phyloP scores from a whole-genome alignment of 305 asterid species.

The Fraxinus sp. region DNA sequence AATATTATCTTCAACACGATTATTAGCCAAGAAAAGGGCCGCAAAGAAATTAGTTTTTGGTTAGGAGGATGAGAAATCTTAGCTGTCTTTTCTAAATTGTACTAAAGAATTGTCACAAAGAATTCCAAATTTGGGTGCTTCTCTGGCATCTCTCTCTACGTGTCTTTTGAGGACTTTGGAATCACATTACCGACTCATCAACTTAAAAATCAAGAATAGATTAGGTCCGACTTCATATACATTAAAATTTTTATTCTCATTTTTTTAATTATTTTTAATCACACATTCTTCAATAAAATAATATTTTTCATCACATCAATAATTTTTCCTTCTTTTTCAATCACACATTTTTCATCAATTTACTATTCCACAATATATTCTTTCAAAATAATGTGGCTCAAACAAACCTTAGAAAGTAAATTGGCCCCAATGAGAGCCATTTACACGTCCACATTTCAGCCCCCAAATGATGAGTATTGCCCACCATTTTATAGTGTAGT shows the following conservation, averaged over 20 bases:
- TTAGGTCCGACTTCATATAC: too few relatives aligned
- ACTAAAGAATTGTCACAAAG: conserved; percentile 34
- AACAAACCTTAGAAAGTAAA: too few relatives aligned
- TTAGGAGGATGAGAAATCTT: conserved; percentile 50
- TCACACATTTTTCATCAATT: too few relatives aligned
- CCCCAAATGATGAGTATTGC: conserved; percentile 30
- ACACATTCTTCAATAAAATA: too few relatives aligned
- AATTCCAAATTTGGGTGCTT: conserved; percentile 37
- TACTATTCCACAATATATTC: too few relatives aligned
- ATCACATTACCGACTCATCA: conserved; percentile 51
- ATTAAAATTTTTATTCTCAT: too few relatives aligned
- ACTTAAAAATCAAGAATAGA: not conserved
- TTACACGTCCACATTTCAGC: conserved; percentile 28
- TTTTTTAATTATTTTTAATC: too few relatives aligned
- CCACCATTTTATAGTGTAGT: conserved; percentile 22
- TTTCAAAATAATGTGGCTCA: too few relatives aligned
- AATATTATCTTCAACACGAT: conserved; percentile 45
- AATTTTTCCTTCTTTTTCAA: too few relatives aligned
- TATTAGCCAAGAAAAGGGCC: conserved; percentile 31
- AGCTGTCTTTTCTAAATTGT: conserved; percentile 49
- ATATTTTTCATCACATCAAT: too few relatives aligned
- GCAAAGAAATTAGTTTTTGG: conserved; percentile 22
- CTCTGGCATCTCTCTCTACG: conserved; percentile 29
- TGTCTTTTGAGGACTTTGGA: conserved; percentile 54
- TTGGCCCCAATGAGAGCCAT: not conserved